phyloP scores from a whole-genome alignment of 495 filamentous ascomycete genomes.

The Penicillium soppii region DNA sequence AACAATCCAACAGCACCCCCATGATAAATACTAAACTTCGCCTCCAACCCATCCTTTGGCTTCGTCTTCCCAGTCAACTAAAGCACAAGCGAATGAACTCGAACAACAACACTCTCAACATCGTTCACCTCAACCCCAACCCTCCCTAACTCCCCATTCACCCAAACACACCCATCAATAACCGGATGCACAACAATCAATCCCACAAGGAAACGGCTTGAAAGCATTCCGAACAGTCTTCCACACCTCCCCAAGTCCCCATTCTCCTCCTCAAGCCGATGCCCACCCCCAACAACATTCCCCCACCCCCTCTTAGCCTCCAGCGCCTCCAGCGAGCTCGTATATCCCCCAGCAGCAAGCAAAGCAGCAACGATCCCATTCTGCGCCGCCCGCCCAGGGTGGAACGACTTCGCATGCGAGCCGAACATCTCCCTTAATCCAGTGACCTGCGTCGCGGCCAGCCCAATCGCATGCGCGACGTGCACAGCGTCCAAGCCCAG shows the following conservation, averaged over 20 bases:
- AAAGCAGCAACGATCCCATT: conserved; percentile 51
- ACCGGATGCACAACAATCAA: conserved; percentile 58
- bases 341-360: conserved; percentile 46
- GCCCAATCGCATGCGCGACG: conserved; percentile 50
- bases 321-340: conserved; percentile 43
- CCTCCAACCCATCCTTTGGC: conserved; percentile 50
- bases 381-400: conserved; percentile 52
- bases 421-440: conserved; percentile 55
- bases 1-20: conserved; percentile 49
- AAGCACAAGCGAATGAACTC: conserved; percentile 53
- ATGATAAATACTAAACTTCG: conserved; percentile 56
- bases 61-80: conserved; percentile 52
- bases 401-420: conserved; percentile 55
- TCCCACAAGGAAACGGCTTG: conserved; percentile 58
- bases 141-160: conserved; percentile 37
- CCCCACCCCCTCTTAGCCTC: conserved; percentile 57
- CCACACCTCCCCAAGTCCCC: conserved; percentile 32
- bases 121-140: conserved; percentile 12
- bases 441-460: conserved; percentile 52
- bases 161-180: conserved; percentile 50
- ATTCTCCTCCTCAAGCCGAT: conserved; percentile 13
- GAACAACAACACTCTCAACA: conserved; percentile 23
- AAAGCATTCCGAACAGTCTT: conserved; percentile 54
- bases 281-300: conserved; percentile 39
- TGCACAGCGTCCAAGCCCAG: conserved; percentile 33